These are phyloP conservation scores for Epichloe elymi DNA, from an alignment of 2,329 filamentous ascomycete species.

Conservation along the genomic window DNA sequence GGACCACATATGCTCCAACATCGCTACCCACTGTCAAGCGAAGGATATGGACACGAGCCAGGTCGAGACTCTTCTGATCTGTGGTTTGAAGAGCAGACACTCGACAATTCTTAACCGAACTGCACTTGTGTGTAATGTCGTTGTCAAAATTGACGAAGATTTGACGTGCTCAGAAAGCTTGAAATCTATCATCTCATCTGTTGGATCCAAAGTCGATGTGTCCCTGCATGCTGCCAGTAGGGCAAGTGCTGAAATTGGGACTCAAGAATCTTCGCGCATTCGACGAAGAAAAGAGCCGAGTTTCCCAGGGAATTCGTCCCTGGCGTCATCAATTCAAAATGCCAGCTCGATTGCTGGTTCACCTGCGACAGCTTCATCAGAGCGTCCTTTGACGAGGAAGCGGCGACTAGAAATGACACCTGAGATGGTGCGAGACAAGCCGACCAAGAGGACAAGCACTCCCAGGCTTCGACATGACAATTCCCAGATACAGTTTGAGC, in stretches of 20 bases:
- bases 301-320: constrained; percentile 17
- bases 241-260: constrained; percentile 24
- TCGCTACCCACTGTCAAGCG: constrained; percentile 22
- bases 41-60: constrained; percentile 33
- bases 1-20: constrained; percentile 31
- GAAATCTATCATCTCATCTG: constrained; percentile 44
- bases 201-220: constrained; percentile 41
- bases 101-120: constrained; percentile 37
- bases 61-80: constrained; percentile 41
- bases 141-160: constrained; percentile 47
- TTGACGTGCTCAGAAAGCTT: constrained; percentile 54
- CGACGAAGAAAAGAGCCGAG: constrained; percentile 36
- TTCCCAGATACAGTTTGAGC: constrained; percentile 67
- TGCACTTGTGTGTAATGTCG: constrained; percentile 51
- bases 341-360: constrained; percentile 7
- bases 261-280: constrained; percentile 28
- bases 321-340: constrained; percentile 16
- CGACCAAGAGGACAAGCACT: constrained; percentile 21
- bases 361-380: constrained; percentile 8
- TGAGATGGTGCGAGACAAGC: constrained; percentile 12
- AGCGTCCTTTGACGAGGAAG: constrained; percentile 14
- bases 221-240: constrained; percentile 30
- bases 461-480: constrained; percentile 60
- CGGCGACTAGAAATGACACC: constrained; percentile 16
- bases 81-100: constrained; percentile 46